Evolutionary conservation across 1,284 basidiomycete genomes (phyloP), one percentile per base, ranked within the genome.

Genomic region (Trichosporon asahii): DNA sequence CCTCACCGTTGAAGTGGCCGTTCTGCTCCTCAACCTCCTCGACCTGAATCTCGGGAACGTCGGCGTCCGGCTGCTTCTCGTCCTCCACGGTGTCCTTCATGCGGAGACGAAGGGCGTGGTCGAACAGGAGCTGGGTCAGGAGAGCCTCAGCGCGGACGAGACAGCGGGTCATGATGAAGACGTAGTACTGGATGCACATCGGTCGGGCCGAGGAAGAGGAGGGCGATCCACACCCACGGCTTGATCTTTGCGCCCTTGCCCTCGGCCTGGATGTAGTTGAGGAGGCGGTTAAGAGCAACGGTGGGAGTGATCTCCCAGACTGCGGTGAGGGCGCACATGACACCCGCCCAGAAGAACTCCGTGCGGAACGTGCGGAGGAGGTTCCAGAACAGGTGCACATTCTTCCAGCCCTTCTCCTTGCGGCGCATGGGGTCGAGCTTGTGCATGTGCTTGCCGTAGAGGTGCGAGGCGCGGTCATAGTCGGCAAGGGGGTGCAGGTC

Each of bases 121-220:
- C 89, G 76, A 91, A 90, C 6, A 91, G 82, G 3, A 91, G 85
- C 73, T 91, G 87, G 0, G 90, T 90, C 66, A 91, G 83, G 66
- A 92, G 86, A 2, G 86, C 86, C 78, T 91, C 89, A 7, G 82
- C 77, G 57, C 87, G 86, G 15, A 89, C 87, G 8, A 88, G 80
- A 37, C 80, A 71, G 46, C 83, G 78, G 18, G 82, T 83, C 64
- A 79, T 82, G 69, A 79, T 71, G 72, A 77, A 83, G 66, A 85
- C 79, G 76, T 84, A 84, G 71, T 75, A 80, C 57, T 85, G 80
- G 60, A 83, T 78, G 1, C 75, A 68, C 44, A 81, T 66, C 37
- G 79, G 87, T 76, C 2, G 89, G 89, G 8, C 77, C 90, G 2
- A 89, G 21, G 78, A 90, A 88, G 9, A 91, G 84, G 76, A 86